phyloP scores from a whole-genome alignment of 1,284 basidiomycete species.

The Leccinum brunneo-olivaceum region DNA sequence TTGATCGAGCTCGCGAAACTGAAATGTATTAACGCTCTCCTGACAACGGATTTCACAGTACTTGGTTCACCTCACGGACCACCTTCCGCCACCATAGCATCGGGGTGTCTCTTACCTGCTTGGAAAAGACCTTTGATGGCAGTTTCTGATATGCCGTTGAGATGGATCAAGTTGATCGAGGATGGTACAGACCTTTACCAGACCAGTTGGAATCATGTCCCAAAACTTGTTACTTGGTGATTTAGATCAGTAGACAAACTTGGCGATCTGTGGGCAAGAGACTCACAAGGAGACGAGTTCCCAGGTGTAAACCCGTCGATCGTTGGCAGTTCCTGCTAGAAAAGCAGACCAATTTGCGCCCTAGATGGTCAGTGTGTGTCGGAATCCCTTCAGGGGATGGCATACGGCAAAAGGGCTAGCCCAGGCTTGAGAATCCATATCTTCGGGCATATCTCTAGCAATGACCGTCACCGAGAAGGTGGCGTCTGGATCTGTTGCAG shows the following conservation, averaged over 20 bases:
- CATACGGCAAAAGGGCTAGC: constrained; percentile 67
- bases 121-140: constrained; percentile 38
- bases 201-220: constrained; percentile 42
- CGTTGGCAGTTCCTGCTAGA: constrained; percentile 41
- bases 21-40: constrained; percentile 1
- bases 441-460: constrained; percentile 62
- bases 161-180: constrained; percentile 10
- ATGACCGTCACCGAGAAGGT: constrained; percentile 48
- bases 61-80: constrained; percentile 41
- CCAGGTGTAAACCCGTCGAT: constrained; percentile 33
- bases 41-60: background rate
- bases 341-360: constrained; percentile 67
- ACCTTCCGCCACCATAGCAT: constrained; percentile 47
- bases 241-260: constrained; percentile 1
- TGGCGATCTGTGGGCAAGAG: background rate
- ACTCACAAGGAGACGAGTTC: constrained; percentile 43
- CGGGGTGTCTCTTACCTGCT: constrained; percentile 25
- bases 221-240: constrained; percentile 40
- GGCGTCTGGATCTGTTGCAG: constrained; percentile 23
- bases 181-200: constrained; percentile 35
- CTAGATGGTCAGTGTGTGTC: constrained; percentile 24
- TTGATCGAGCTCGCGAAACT: constrained; percentile 37
- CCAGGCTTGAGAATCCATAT: constrained; percentile 52
- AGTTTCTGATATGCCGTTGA: constrained; percentile 32
- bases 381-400: constrained; percentile 7